Base-by-base conservation (phyloP, 768 basidiomycete genomes). In the Xanthoconium purpureum region DNA sequence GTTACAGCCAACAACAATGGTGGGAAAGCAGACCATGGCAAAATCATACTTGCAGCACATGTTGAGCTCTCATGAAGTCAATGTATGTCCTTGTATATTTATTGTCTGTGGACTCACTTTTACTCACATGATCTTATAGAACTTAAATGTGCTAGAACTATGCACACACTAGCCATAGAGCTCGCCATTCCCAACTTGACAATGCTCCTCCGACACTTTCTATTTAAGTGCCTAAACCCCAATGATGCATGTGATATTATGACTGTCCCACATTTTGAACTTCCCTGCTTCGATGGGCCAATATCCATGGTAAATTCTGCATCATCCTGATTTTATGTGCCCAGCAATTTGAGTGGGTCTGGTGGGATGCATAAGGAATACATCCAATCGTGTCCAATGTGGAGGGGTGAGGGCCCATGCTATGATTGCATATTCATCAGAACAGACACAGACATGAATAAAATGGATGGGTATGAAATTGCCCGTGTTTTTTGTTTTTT, bases 291-390 rank as follows among this genome's bases (percentile, higher is more conserved):
- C 6, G 6, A 33, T 17, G 47, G 57, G 8, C 0, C n/a, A 20
- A 32, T 68, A 15, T 24, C n/a, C 0, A 47, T 73, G 7, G 64
- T 60, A 17, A 62, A 67, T 33, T 73, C 65, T 1, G 65, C 66
- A 5, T 47, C 50, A 1, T 63, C 66, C 0, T 40, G 20, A 9
- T 75, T 65, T 32, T 70, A 61, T 55, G 63, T 65, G 1, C 67
- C 71, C 0, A 74, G 74, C 37, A 66, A 74, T 13, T 39, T 57
- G 2, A 58, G 63, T 30, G 67, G 72, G 1, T 20, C 42, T 6
- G 35, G 56, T 5, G 65, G 70, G 2, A 73, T 75, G 72, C 57
- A 57, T 3, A n/a, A 32, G 0, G 66, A 75, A 53, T 45, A 33
- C 6, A 69, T 75, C 14, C 42, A 60, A 1, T 44, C 64, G 0